Evolutionary conservation across 202 grass and related monocot genomes (phyloP).

Genomic region (Saccharum hybrid): DNA sequence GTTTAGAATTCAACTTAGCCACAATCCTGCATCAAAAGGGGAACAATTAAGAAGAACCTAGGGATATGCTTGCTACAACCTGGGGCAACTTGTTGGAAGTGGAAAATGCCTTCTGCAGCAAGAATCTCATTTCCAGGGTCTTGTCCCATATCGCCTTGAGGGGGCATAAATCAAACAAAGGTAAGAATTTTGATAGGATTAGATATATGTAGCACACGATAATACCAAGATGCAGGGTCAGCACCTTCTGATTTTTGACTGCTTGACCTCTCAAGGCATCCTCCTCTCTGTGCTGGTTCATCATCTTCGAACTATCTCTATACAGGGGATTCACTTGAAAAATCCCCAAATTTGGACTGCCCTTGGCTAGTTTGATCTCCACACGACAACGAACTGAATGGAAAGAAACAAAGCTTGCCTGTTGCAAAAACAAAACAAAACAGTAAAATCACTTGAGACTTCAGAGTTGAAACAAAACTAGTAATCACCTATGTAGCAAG

Average conservation of each 20-base stretch:
- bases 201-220: background rate
- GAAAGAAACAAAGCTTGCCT: background rate
- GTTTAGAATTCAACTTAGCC: background rate
- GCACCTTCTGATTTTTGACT: conserved; percentile 88
- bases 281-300: conserved; percentile 81
- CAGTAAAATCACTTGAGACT: background rate
- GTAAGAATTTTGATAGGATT: conserved; percentile 1
- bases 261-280: conserved; percentile 76
- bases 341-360: background rate
- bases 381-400: background rate
- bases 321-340: background rate
- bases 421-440: background rate
- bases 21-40: background rate
- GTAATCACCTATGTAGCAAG: too few relatives aligned
- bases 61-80: conserved; percentile 46
- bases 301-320: conserved; percentile 60
- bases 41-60: background rate
- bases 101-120: conserved; percentile 86
- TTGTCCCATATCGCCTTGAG: conserved; percentile 85
- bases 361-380: background rate
- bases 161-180: conserved; percentile 26
- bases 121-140: conserved; percentile 82
- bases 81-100: conserved; percentile 87
- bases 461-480: background rate
- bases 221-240: background rate